These are phyloP conservation scores for Pseudopithomyces maydicus DNA, from an alignment of 2,329 filamentous ascomycete genomes.

Conservation along the genomic window DNA sequence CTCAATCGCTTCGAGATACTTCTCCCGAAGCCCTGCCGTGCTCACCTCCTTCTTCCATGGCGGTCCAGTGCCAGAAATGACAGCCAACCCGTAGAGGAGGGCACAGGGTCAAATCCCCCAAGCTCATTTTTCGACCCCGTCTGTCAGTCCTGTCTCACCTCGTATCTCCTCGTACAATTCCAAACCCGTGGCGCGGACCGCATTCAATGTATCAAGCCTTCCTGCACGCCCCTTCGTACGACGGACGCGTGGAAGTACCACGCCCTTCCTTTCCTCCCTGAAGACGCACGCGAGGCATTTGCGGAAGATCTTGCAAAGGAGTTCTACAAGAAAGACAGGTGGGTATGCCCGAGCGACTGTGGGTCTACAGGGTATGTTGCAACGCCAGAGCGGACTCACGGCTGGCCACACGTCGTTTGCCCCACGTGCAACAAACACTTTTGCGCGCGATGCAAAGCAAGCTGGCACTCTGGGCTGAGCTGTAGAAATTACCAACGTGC, in stretches of 20 bases:
- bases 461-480: not conserved
- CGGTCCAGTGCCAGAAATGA: not conserved
- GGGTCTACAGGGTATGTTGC: not conserved
- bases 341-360: not conserved
- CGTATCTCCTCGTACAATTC: not conserved
- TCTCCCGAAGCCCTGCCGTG: not conserved
- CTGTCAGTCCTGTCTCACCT: not conserved
- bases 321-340: not conserved
- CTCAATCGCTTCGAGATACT: not conserved
- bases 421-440: not conserved
- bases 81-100: too few species aligned
- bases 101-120: not conserved
- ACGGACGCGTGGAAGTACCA: not conserved
- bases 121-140: not conserved
- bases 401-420: not conserved
- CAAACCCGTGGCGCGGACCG: not conserved
- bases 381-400: not conserved
- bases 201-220: not conserved
- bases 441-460: not conserved
- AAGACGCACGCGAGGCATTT: not conserved
- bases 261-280: not conserved
- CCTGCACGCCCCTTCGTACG: not conserved
- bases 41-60: not conserved
- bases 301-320: not conserved
- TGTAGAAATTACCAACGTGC: constrained; percentile 3